phyloP scores from a whole-genome alignment of 352 stramenopile species.

The Aphanomyces invadans region DNA sequence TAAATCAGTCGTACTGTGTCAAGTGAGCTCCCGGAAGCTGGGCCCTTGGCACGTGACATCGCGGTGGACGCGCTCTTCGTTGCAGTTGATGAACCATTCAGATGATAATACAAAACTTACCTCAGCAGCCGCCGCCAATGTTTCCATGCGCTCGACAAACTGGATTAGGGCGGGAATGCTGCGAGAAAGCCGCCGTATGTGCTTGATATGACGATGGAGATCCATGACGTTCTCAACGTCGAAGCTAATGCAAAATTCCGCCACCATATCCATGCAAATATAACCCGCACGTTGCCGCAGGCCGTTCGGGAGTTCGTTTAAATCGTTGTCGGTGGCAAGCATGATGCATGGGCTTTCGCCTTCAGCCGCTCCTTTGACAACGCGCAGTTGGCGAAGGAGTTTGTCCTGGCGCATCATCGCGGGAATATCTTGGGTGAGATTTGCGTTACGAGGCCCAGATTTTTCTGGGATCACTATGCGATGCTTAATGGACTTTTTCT shows the following conservation, averaged over 20 bases:
- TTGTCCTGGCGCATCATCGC: slow-evolving; percentile 16
- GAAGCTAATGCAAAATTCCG: not conserved
- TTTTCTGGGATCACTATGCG: not conserved
- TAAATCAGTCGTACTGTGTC: not conserved
- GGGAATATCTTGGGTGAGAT: not conserved
- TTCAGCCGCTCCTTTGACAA: not conserved
- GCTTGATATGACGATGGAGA: not conserved
- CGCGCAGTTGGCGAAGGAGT: not conserved
- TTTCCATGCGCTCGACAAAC: slow-evolving; percentile 2
- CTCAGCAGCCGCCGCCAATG: not conserved
- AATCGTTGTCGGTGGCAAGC: not conserved
- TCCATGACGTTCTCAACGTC: not conserved
- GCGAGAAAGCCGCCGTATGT: not conserved
- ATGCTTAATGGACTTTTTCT: not conserved
- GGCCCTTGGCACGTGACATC: no score
- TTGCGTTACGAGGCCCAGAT: no score
- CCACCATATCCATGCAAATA: slow-evolving; percentile 19
- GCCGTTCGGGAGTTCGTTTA: not conserved
- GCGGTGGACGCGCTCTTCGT: not conserved
- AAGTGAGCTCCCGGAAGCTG: not conserved
- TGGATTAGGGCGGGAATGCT: not conserved
- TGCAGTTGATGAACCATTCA: no score
- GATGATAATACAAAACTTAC: no score
- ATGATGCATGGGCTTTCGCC: not conserved
- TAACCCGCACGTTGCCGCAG: not conserved